phyloP scores from a whole-genome alignment of 495 filamentous ascomycete genomes.

The Xylaria longipes region DNA sequence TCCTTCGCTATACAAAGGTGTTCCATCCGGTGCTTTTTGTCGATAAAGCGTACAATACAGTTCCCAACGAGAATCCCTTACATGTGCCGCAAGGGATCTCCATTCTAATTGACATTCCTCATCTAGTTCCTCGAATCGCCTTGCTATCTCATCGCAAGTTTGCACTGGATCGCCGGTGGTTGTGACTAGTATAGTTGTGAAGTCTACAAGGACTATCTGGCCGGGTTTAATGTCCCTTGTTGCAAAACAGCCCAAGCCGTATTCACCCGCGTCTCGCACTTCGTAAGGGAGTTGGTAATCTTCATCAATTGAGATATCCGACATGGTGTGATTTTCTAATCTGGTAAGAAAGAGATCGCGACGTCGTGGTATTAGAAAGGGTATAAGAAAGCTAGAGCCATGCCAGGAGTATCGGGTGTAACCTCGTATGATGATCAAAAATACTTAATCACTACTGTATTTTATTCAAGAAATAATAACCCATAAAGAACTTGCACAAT shows the following conservation, averaged over 20 bases:
- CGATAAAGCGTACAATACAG: neutral
- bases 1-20: neutral
- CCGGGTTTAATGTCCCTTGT: constrained; percentile 10
- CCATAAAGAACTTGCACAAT: neutral
- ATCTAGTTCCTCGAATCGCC: neutral
- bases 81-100: neutral
- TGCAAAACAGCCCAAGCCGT: constrained; percentile 3
- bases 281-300: constrained; percentile 9
- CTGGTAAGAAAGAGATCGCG: neutral
- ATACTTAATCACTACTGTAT: neutral
- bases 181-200: neutral
- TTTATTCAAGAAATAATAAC: neutral
- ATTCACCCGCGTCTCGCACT: neutral
- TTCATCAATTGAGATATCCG: neutral
- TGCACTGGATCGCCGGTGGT: fast-evolving
- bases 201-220: neutral
- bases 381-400: neutral
- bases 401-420: neutral
- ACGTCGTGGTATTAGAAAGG: neutral
- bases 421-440: neutral
- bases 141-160: neutral
- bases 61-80: neutral
- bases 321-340: neutral
- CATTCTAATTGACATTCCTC: neutral
- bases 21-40: neutral